Evolutionary conservation across 352 stramenopile genomes (phyloP).

Genomic region (Globisporangium cylindrosporum): DNA sequence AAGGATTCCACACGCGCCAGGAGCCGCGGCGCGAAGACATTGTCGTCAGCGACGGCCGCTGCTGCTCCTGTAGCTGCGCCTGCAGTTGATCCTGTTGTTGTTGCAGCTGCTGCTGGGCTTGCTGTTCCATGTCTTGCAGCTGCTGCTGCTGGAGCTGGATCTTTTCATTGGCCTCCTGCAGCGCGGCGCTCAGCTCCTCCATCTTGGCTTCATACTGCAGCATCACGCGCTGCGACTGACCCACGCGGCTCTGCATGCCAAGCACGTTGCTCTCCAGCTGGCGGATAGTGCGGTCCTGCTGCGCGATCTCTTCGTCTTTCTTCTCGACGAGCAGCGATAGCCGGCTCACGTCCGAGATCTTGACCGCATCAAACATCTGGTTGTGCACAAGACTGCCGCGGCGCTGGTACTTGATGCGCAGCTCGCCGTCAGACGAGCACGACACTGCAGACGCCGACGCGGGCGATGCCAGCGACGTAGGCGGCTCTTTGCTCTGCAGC

Average conservation of each 20-base stretch:
- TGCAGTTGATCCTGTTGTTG: too few relatives aligned
- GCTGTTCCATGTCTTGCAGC: neutral
- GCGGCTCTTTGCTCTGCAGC: slow-evolving; percentile 40
- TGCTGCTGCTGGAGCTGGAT: slow-evolving; percentile 24
- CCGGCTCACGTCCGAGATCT: slow-evolving; percentile 68
- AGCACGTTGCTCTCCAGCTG: slow-evolving; percentile 67
- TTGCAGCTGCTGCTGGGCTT: too few relatives aligned
- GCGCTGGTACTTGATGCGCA: slow-evolving; percentile 69
- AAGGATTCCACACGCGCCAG: slow-evolving; percentile 18
- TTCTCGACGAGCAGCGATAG: slow-evolving; percentile 64
- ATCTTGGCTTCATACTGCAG: slow-evolving; percentile 72
- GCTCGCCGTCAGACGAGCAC: slow-evolving; percentile 39
- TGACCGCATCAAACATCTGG: slow-evolving; percentile 82
- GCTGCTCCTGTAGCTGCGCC: neutral
- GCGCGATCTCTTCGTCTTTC: slow-evolving; percentile 64
- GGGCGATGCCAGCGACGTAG: slow-evolving; percentile 2
- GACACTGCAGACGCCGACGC: slow-evolving; percentile 21
- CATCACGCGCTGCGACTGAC: slow-evolving; percentile 60
- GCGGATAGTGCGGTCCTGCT: slow-evolving; percentile 64
- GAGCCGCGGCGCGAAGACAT: slow-evolving; percentile 7
- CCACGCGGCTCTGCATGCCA: slow-evolving; percentile 61
- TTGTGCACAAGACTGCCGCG: slow-evolving; percentile 67
- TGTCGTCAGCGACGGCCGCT: neutral
- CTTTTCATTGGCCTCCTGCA: slow-evolving; percentile 53
- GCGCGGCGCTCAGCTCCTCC: slow-evolving; percentile 60